These are phyloP conservation scores for Yarrowia sp. DNA, from an alignment of 805 yeast genomes.

Conservation along the genomic window DNA sequence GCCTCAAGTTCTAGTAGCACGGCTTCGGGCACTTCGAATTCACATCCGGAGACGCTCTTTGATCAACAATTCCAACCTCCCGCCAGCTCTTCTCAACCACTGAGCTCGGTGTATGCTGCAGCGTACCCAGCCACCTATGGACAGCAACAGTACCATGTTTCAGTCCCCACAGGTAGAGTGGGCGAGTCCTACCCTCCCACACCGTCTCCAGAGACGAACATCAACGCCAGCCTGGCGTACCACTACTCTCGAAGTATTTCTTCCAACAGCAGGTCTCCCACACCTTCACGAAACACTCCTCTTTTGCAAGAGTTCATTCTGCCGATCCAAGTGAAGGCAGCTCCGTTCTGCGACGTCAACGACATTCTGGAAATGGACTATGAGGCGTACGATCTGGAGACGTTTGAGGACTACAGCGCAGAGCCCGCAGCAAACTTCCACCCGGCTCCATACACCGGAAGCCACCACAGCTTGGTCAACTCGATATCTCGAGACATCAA, in stretches of 20 bases:
- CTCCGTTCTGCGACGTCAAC: conserved; percentile 29
- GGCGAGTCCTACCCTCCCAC: conserved; percentile 19
- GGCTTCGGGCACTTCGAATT: conserved; percentile 1
- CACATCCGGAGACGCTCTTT: background rate
- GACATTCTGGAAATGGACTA: conserved; percentile 36
- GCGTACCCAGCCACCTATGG: conserved; percentile 31
- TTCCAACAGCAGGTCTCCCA: conserved; percentile 2
- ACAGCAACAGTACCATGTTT: conserved; percentile 6
- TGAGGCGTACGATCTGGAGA: conserved; percentile 19
- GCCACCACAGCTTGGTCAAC: background rate
- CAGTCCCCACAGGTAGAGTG: background rate
- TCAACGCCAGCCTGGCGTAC: conserved; percentile 9
- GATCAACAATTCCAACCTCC: conserved; percentile 8
- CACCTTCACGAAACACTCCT: conserved; percentile 6
- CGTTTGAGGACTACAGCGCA: conserved; percentile 28
- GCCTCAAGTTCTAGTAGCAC: background rate
- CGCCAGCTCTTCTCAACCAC: background rate
- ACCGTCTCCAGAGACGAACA: conserved; percentile 10
- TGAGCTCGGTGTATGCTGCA: conserved; percentile 19
- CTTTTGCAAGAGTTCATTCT: conserved; percentile 32
- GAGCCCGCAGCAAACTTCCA: conserved; percentile 31
- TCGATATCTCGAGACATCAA: conserved; percentile 19
- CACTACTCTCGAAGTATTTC: background rate
- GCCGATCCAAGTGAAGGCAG: conserved; percentile 18
- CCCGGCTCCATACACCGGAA: conserved; percentile 27